Base-by-base conservation (phyloP, 371 early-diverging fungal species). In the Batrachochytrium dendrobatidis region DNA sequence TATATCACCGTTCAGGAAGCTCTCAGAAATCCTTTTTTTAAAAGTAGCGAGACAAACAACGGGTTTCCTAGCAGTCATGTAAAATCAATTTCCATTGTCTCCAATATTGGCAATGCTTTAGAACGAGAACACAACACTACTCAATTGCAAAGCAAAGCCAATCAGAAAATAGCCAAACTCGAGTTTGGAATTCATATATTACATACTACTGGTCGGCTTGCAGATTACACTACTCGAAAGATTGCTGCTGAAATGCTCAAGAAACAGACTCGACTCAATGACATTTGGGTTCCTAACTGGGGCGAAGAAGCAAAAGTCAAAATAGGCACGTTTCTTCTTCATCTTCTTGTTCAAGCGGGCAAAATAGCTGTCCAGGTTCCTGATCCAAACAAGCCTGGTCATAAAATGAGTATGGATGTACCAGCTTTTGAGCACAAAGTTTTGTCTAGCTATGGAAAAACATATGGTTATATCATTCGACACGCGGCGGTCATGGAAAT, bases 1-100 rank as follows among this genome's bases (percentile, higher is more conserved):
- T 76, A 86, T n/a, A 88, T 94, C 53, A 86, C 90, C 31, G 90
- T 96, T 56, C 67, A 89, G 31, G 91, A 90, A 63, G 63, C 91
- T 8, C 53, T 94, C 34, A 82, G 91, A 28, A 65, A 81, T 24
- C 52, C 56, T 8, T n/a, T n/a, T n/a, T n/a, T n/a, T n/a, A n/a
- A n/a, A n/a, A n/a, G n/a, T n/a, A n/a, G n/a, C n/a, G n/a, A n/a
- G n/a, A 15, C 15, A 53, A 61, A 32, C 75, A 39, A 39, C 39
- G n/a, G n/a, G n/a, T n/a, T n/a, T n/a, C 39, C 39, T n/a, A n/a
- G n/a, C 15, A 12, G 15, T 12, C n/a, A 15, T 39, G 49, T 48
- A 25, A 22, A 29, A 7, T 28, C 51, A 4, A n/a, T 51, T 51
- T 3, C 24, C 49, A 74, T 89, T 10, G 71, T 88, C 20, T 75